Evolutionary conservation across 257 asterid species (phyloP).

Genomic region (Eucommia ulmoides): DNA sequence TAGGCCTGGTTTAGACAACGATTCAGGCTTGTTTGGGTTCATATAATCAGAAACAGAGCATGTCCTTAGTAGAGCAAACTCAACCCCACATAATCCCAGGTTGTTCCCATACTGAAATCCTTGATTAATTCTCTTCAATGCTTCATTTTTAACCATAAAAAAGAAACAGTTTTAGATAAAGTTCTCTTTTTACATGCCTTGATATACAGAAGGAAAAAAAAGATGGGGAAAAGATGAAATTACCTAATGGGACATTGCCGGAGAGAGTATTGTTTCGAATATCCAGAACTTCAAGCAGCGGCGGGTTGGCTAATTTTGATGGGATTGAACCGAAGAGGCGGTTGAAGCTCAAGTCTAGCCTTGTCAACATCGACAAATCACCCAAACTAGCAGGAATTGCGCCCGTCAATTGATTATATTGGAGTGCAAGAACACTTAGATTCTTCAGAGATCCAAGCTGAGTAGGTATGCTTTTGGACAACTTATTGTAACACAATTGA

Average conservation of each 20-base stretch:
- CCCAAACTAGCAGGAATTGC: constrained; percentile 94
- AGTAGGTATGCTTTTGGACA: constrained; percentile 68
- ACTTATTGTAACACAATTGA: constrained; percentile 80
- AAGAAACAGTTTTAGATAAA: constrained; percentile 1
- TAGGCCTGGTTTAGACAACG: constrained; percentile 46
- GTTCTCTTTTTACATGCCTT: neutral
- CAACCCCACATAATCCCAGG: constrained; percentile 57
- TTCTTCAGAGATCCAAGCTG: constrained; percentile 54
- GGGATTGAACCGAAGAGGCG: constrained; percentile 75
- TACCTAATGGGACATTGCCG: constrained; percentile 93
- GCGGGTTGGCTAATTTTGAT: constrained; percentile 38
- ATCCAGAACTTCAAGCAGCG: constrained; percentile 53
- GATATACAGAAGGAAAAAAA: too few species aligned
- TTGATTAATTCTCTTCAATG: constrained; percentile 63
- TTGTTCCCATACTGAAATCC: constrained; percentile 80
- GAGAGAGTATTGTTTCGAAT: constrained; percentile 74
- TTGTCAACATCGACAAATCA: constrained; percentile 37
- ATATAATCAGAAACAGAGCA: constrained; percentile 34
- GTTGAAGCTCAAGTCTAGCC: constrained; percentile 85
- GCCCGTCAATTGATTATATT: constrained; percentile 65
- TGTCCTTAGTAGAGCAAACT: constrained; percentile 31
- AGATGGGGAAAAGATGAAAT: neutral
- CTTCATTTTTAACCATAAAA: constrained; percentile 23
- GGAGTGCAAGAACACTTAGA: constrained; percentile 80
- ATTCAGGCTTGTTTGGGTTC: constrained; percentile 46